Percentiles rank a stretch among this genome's conserved stretches.
These are phyloP conservation scores for Ustilago shanxiensis DNA, from an alignment of 1,284 basidiomycete species.

Conservation along the genomic window DNA sequence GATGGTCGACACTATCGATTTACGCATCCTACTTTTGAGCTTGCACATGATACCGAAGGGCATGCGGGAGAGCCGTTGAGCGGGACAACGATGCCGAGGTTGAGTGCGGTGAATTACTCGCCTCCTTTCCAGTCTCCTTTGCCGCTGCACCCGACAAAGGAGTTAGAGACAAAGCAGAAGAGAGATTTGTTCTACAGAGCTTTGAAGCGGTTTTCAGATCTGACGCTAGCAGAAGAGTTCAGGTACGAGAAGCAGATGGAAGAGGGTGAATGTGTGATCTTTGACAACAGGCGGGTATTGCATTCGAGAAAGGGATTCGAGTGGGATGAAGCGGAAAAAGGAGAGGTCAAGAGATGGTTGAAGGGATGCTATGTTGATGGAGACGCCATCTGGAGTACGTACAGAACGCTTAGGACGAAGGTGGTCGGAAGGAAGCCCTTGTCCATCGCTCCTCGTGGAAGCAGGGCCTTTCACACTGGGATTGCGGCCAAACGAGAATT, in stretches of 20 bases:
- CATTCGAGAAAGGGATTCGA: slow-evolving; percentile 87
- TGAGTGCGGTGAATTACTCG: slow-evolving; percentile 82
- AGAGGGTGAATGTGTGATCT: slow-evolving; percentile 89
- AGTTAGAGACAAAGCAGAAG: slow-evolving; percentile 24
- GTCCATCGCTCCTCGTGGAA: slow-evolving; percentile 2
- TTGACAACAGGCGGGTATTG: slow-evolving; percentile 92
- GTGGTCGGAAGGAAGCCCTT: slow-evolving; percentile 33
- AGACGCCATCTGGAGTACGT: slow-evolving; percentile 78
- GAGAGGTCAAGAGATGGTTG: slow-evolving; percentile 74
- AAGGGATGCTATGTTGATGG: slow-evolving; percentile 85
- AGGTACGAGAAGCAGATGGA: slow-evolving; percentile 79
- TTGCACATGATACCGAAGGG: slow-evolving; percentile 70
- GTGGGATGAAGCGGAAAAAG: slow-evolving; percentile 70
- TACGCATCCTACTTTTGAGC: slow-evolving; percentile 84
- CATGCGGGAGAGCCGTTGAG: slow-evolving; percentile 43
- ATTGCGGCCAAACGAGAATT: slow-evolving; percentile 15
- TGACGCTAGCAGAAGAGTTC: slow-evolving; percentile 76
- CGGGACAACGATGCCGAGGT: slow-evolving; percentile 58
- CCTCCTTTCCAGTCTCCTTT: slow-evolving; percentile 92
- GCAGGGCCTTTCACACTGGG: slow-evolving; percentile 1
- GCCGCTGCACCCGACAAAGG: slow-evolving; percentile 58
- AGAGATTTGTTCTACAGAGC: slow-evolving; percentile 71
- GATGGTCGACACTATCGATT: slow-evolving; percentile 86
- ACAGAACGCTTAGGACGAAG: slow-evolving; percentile 52
- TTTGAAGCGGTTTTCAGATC: slow-evolving; percentile 76